Evolutionary conservation across 2,329 filamentous ascomycete species (phyloP), one percentile per base, ranked within the genome.

Genomic region (Epichloe festucae): DNA sequence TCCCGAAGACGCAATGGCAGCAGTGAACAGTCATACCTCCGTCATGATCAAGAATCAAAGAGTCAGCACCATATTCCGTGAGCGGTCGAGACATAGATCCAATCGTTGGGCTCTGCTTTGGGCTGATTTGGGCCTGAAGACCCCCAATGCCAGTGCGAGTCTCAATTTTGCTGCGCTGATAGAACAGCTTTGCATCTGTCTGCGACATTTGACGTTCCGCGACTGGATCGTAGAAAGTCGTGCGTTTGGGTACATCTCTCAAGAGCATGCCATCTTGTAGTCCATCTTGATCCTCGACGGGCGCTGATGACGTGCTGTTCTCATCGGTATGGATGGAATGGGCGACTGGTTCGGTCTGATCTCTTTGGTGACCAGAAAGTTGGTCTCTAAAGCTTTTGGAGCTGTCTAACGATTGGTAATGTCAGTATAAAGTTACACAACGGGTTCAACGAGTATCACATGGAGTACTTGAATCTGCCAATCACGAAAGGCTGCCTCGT

Each of bases 151-250:
- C 48, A 57, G 58, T 59, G 66, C 74, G 58, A 62, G 62, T 52
- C 55, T 84, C 85, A 53, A 83, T 73, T 67, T 89, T 87, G 67
- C 88, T 89, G 58, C 87, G 79, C 70, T 96, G 91, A 67, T 95
- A 98, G 71, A 97, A 95, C 56, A 96, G 78, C 68, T 95, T 97
- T 54, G 91, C 88, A 65, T 98, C 93, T 27, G 87, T 84, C 67
- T 95, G 89, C 62, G 85, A 94, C 82, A 95, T 86, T 63, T 91
- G 87, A 62, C 93, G 94, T 69, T 98, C 93, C 50, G 88, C 87
- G 49, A 91, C 85, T 62, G 91, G 89, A 67, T 96, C 90, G 70
- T 95, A 96, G 64, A 89, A 94, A 19, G 90, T 87, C 8, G 89
- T 95, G 64, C 84, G 84, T 54, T 76, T 76, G 36, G 79, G 79